Conservation (phyloP, 176 grass and related monocot genomes). For the Carex scoparia region DNA sequence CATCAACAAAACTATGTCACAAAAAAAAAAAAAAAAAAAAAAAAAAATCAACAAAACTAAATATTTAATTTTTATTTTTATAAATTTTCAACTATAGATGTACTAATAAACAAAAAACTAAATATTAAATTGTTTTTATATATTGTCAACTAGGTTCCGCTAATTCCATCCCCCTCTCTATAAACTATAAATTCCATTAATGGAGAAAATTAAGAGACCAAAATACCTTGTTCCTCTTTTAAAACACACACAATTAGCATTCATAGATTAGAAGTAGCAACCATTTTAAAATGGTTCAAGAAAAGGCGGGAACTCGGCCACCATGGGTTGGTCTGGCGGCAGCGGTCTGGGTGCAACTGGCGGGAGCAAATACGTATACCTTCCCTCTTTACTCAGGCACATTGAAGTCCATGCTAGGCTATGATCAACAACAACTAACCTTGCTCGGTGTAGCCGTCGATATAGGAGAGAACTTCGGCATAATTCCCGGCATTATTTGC, state of each 20-base stretch:
- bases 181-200: too few species aligned
- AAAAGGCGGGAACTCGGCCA: conserved; percentile 69
- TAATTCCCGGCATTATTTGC: conserved; percentile 61
- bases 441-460: conserved; percentile 84
- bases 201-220: too few species aligned
- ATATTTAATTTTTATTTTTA: too few species aligned
- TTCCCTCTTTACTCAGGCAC: conserved; percentile 89
- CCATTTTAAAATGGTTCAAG: background rate
- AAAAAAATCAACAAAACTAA: too few species aligned
- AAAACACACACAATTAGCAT: background rate
- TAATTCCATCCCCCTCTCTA: too few species aligned
- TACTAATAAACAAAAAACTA: background rate
- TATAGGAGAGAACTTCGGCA: conserved; percentile 79
- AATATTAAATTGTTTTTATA: background rate
- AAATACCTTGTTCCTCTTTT: too few species aligned
- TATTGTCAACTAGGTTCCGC: background rate
- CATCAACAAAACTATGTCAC: too few species aligned
- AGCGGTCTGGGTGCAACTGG: conserved; percentile 89
- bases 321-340: conserved; percentile 91
- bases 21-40: too few species aligned
- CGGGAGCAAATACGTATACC: conserved; percentile 60
- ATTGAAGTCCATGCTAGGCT: conserved; percentile 64
- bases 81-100: background rate
- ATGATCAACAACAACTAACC: conserved; percentile 65
- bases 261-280: background rate